A percentile compares a stretch with the other conserved stretches of the same genome.
Conservation (phyloP, 768 basidiomycete genomes). For the Brasilioporus rufonigricans region DNA sequence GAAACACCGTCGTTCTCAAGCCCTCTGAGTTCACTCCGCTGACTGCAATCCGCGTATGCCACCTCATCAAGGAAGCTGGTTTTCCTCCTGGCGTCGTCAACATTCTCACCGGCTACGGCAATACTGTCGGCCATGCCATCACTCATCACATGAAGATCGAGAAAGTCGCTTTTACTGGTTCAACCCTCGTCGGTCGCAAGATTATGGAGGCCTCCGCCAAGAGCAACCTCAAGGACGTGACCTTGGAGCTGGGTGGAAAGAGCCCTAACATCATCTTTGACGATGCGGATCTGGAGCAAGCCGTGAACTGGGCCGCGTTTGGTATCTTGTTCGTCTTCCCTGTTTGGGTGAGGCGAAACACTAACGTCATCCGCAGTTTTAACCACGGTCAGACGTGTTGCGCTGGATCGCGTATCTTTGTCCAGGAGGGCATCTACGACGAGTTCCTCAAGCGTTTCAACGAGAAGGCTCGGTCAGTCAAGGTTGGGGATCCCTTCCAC, state of each 20-base stretch:
- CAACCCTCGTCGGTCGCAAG: conserved; percentile 73
- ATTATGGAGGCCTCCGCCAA: conserved; percentile 78
- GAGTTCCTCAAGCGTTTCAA: conserved; percentile 63
- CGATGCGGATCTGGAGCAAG: conserved; percentile 47
- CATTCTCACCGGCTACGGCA: conserved; percentile 70
- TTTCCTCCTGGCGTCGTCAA: conserved; percentile 80
- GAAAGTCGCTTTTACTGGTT: conserved; percentile 86
- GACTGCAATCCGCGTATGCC: conserved; percentile 51
- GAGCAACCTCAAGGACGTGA: conserved; percentile 77
- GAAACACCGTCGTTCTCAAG: conserved; percentile 78
- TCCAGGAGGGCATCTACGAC: conserved; percentile 80
- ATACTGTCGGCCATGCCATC: conserved; percentile 71
- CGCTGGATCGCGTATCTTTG: conserved; percentile 79
- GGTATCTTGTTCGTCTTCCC: conserved; percentile 64
- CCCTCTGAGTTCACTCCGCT: conserved; percentile 79
- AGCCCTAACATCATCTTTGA: conserved; percentile 48
- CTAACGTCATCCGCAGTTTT: conserved; percentile 42
- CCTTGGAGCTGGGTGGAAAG: conserved; percentile 58
- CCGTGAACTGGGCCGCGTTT: conserved; percentile 66
- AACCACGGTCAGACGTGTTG: conserved; percentile 79
- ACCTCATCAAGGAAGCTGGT: conserved; percentile 66
- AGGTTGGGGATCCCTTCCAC: conserved; percentile 71
- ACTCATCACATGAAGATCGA: conserved; percentile 59
- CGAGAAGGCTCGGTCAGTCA: conserved; percentile 49
- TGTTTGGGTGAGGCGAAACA: conserved; percentile 7